Percentiles rank a stretch among this genome's conserved stretches.
Evolutionary conservation across 2,329 filamentous ascomycete species (phyloP).

Genomic region (Colletotrichum eremochloae): DNA sequence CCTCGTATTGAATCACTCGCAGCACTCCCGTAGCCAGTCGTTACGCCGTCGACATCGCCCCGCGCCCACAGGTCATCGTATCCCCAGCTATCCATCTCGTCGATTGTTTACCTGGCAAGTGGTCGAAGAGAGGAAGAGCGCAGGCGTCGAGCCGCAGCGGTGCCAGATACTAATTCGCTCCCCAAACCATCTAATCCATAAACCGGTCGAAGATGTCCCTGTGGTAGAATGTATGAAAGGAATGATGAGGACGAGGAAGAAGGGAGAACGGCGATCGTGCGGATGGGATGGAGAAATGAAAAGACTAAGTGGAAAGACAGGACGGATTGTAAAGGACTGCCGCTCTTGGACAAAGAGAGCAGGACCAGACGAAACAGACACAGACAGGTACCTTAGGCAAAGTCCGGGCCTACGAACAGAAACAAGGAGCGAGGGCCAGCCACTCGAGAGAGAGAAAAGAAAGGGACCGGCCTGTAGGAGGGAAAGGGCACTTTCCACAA

Average conservation of each 20-base stretch:
- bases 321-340: conserved; percentile 33
- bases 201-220: conserved; percentile 42
- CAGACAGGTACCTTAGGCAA: conserved; percentile 44
- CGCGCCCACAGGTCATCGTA: conserved; percentile 47
- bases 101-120: conserved; percentile 42
- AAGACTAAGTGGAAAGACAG: conserved; percentile 45
- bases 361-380: conserved; percentile 61
- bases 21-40: conserved; percentile 42
- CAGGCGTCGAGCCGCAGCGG: conserved; percentile 55
- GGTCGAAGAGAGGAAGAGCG: conserved; percentile 42
- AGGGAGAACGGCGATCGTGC: conserved; percentile 34
- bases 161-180: conserved; percentile 42
- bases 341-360: conserved; percentile 47
- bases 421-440: conserved; percentile 51
- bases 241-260: conserved; percentile 41
- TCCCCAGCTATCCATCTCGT: conserved; percentile 45
- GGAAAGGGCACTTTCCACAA: conserved; percentile 36
- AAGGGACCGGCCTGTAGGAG: conserved; percentile 37
- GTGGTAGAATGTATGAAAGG: conserved; percentile 15
- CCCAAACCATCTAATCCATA: conserved; percentile 56
- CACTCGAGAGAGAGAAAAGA: conserved; percentile 50
- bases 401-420: conserved; percentile 50
- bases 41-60: conserved; percentile 43
- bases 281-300: conserved; percentile 45
- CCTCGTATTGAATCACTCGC: conserved; percentile 48